These are phyloP conservation scores for Acanthochlamys bracteata DNA, from an alignment of 106 monocot genomes.

Conservation along the genomic window DNA sequence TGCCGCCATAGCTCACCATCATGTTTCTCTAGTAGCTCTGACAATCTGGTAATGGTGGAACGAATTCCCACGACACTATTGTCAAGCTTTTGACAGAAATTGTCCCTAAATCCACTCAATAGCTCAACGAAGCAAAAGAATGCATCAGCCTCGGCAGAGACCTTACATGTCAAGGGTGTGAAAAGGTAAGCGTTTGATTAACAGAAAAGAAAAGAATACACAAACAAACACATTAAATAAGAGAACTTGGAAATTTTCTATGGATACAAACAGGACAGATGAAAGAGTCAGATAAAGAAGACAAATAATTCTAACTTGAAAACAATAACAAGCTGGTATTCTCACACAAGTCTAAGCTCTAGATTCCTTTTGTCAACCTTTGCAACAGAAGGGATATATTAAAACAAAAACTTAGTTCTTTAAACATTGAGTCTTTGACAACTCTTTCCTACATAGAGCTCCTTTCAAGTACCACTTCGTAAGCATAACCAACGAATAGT, in stretches of 20 bases:
- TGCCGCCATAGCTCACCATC: constrained; percentile 85
- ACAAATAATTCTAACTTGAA: too few relatives aligned
- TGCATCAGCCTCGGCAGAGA: constrained; percentile 60
- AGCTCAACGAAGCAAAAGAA: constrained; percentile 92
- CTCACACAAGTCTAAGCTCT: too few relatives aligned
- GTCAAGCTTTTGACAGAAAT: constrained; percentile 87
- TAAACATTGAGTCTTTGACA: too few relatives aligned
- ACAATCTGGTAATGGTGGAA: constrained; percentile 49
- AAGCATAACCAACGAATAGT: too few relatives aligned
- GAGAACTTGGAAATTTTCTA: background rate
- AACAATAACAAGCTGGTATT: too few relatives aligned
- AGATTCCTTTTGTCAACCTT: too few relatives aligned
- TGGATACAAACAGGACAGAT: too few relatives aligned
- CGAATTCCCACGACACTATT: constrained; percentile 87
- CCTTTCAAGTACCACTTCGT: too few relatives aligned
- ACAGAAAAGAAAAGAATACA: background rate
- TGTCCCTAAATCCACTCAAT: constrained; percentile 85
- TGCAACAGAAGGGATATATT: too few relatives aligned
- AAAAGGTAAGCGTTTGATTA: background rate
- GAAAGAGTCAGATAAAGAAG: too few relatives aligned
- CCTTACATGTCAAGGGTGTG: constrained; percentile 29
- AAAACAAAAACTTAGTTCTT: too few relatives aligned
- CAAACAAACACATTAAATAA: background rate
- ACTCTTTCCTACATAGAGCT: too few relatives aligned
- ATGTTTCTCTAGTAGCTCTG: constrained; percentile 63